Evolutionary conservation across 345 rosid genomes (phyloP).

Genomic region (Viola odorata): DNA sequence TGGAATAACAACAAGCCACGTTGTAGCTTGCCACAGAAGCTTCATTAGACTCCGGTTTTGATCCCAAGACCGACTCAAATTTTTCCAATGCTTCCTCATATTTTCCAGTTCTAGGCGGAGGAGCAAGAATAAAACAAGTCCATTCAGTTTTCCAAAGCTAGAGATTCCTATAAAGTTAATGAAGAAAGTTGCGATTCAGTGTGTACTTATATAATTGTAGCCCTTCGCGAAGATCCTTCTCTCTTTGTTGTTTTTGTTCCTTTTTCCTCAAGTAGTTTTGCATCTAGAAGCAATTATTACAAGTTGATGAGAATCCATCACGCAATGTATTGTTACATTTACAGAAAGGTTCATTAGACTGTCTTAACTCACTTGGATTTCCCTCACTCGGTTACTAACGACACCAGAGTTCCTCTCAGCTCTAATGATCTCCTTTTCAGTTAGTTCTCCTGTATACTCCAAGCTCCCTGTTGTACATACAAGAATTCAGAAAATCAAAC

Average conservation of each 20-base stretch:
- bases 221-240: slow-evolving; percentile 79
- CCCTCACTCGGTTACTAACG: slow-evolving; percentile 74
- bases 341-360: neutral
- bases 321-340: neutral
- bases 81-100: slow-evolving; percentile 82
- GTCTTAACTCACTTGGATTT: slow-evolving; percentile 64
- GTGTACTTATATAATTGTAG: slow-evolving; percentile 66
- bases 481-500: neutral
- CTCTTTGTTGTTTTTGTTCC: slow-evolving; percentile 68
- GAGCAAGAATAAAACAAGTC: neutral
- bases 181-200: neutral
- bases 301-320: neutral
- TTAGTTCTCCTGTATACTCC: slow-evolving; percentile 62
- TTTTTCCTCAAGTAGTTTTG: slow-evolving; percentile 66
- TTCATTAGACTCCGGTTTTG: slow-evolving; percentile 69
- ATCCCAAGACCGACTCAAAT: slow-evolving; percentile 92
- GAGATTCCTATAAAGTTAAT: neutral
- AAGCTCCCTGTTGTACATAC: slow-evolving; percentile 44
- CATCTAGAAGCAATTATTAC: slow-evolving; percentile 46
- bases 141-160: neutral
- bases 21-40: slow-evolving; percentile 85
- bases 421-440: slow-evolving; percentile 89
- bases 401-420: slow-evolving; percentile 93
- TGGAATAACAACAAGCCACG: slow-evolving; percentile 91
- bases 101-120: slow-evolving; percentile 48